Base-by-base conservation (phyloP, 441 rosid species). In the Kokia cookei region DNA sequence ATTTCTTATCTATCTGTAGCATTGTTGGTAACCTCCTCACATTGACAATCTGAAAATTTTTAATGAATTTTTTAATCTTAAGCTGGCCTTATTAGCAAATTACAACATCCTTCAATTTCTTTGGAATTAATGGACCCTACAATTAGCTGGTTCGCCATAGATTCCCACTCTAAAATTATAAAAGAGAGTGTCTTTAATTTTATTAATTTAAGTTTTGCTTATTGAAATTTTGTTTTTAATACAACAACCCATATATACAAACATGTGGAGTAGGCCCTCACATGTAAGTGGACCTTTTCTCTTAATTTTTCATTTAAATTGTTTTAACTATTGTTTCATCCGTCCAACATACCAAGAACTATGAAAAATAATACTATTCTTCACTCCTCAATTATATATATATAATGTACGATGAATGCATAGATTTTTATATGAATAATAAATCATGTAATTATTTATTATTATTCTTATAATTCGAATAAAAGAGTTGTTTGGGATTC, bases 161-260 rank as follows among this genome's bases (percentile, higher is more conserved):
- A 79, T 77, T 79, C 83, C 82, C 82, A 79, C 78, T 67, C 61
- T 62, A 47, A 67, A 57, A 9, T 59, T 43, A 35, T 47, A 47
- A 14, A 57, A 57, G 24, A 17, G 53, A 53, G 17, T 1, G 61
- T 72, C 45, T 58, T 50, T 32, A 50, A 50, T 17, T 73, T 62
- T 43, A 29, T 15, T 50, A 13, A 5, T 13, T 32, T 73, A 15
- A 10, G 0, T 19, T 19, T 19, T 19, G 22, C 22, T 19, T 19
- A 19, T 19, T 19, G 19, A 1, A 1, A 37, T 27, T 66, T 48
- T 7, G 3, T 13, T 65, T 45, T 65, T 24, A 47, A 66, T 26
- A 66, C 4, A 48, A 67, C 54, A 73, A 51, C 61, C 59, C 60
- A 55, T 22, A 2, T 55, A n/a, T 32, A 55, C 24, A 40, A 48